A percentile compares a stretch with the other conserved stretches of the same genome.
phyloP scores from a whole-genome alignment of 108 stramenopile genomes.

The Discostella pseudostelligera region DNA sequence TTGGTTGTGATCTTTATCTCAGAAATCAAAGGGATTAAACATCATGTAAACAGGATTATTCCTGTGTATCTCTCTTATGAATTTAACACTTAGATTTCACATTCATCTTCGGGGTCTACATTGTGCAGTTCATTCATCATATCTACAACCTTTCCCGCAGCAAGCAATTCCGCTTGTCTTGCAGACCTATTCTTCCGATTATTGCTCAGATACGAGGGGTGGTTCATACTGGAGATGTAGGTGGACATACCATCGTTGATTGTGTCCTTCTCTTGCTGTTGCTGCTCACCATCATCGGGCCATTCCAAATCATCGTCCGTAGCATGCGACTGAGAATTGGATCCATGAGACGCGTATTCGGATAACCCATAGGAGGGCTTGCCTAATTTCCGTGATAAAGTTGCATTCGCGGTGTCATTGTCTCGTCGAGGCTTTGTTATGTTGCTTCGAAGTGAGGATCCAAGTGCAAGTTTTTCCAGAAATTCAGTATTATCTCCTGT shows the following conservation, averaged over 20 bases:
- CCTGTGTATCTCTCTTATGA: too few relatives aligned
- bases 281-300: conserved; percentile 30
- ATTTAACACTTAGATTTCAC: conserved; percentile 47
- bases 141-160: conserved; percentile 63
- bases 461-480: conserved; percentile 68
- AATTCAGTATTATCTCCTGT: conserved; percentile 71
- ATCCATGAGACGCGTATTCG: neutral
- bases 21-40: too few relatives aligned
- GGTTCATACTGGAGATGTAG: too few relatives aligned
- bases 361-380: conserved; percentile 3
- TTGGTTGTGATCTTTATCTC: too few relatives aligned
- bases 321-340: conserved; percentile 1
- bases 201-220: too few relatives aligned
- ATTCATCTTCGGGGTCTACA: conserved; percentile 29
- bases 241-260: conserved; percentile 14
- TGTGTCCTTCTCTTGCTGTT: conserved; percentile 21
- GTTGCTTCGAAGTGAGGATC: conserved; percentile 56
- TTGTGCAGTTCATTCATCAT: conserved; percentile 61
- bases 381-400: neutral
- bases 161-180: conserved; percentile 61
- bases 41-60: too few relatives aligned
- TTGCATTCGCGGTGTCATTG: conserved; percentile 11
- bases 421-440: conserved; percentile 15
- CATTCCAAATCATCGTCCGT: conserved; percentile 27
- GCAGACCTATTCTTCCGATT: conserved; percentile 27